Evolutionary conservation across 2,329 filamentous ascomycete species (phyloP).

Genomic region (Venturia nashicola): DNA sequence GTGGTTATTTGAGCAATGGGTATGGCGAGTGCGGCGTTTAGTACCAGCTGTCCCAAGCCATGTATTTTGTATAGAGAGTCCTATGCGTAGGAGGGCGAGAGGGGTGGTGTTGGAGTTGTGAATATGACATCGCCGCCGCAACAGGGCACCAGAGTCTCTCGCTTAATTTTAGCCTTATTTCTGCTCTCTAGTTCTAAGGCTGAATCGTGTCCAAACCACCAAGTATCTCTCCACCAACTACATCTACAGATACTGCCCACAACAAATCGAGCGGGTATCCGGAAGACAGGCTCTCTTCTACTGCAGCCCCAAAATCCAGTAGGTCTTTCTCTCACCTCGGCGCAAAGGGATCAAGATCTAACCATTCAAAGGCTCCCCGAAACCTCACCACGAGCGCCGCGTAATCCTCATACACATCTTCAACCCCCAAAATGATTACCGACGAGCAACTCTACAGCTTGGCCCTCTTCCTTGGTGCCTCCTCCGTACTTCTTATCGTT

Average conservation of each 20-base stretch:
- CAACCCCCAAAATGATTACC: conserved; percentile 68
- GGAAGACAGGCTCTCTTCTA: background rate
- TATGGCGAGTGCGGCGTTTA: background rate
- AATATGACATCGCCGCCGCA: conserved; percentile 5
- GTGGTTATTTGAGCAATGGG: background rate
- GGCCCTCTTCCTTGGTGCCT: conserved; percentile 82
- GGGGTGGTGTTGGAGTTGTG: conserved; percentile 2
- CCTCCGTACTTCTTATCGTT: conserved; percentile 84
- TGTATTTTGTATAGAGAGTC: conserved; percentile 4
- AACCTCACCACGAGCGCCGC: background rate
- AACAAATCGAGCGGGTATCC: background rate
- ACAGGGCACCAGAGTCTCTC: background rate
- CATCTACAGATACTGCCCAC: background rate
- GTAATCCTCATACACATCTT: background rate
- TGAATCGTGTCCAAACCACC: background rate
- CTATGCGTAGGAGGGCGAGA: conserved; percentile 9
- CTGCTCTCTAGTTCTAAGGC: background rate
- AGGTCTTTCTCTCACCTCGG: background rate
- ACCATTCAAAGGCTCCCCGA: background rate
- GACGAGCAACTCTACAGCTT: conserved; percentile 84
- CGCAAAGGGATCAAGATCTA: background rate
- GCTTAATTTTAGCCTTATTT: background rate
- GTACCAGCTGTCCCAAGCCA: conserved; percentile 2
- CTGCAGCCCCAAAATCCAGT: background rate
- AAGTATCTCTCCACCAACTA: background rate